A percentile compares a stretch with the other conserved stretches of the same genome.
Evolutionary conservation across 495 filamentous ascomycete species (phyloP).

Genomic region (Neurospora pannonica): DNA sequence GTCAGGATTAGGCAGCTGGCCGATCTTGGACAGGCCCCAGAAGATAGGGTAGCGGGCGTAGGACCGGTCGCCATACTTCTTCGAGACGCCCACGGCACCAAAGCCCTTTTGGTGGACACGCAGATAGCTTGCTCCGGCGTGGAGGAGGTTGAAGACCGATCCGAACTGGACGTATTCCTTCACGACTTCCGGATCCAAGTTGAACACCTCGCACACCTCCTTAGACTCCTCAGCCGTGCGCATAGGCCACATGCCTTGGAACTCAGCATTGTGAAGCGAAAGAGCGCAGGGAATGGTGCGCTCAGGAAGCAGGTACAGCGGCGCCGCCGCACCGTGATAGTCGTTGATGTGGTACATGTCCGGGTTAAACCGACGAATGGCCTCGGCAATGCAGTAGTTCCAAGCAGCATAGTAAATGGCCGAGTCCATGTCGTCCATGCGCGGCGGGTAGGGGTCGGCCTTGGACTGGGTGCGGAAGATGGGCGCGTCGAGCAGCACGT

Average conservation of each 20-base stretch:
- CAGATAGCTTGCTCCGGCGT: slow-evolving; percentile 60
- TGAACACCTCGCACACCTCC: slow-evolving; percentile 62
- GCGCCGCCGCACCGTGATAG: slow-evolving; percentile 64
- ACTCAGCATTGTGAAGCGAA: slow-evolving; percentile 48
- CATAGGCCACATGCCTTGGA: slow-evolving; percentile 67
- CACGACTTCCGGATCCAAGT: slow-evolving; percentile 39
- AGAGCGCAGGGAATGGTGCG: slow-evolving; percentile 49
- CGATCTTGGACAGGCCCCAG: slow-evolving; percentile 63
- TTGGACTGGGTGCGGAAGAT: slow-evolving; percentile 59
- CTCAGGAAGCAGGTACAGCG: slow-evolving; percentile 54
- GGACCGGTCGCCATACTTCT: slow-evolving; percentile 64
- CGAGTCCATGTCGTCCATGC: slow-evolving; percentile 63
- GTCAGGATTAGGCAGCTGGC: slow-evolving; percentile 63
- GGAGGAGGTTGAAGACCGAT: slow-evolving; percentile 59
- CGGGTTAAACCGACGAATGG: slow-evolving; percentile 47
- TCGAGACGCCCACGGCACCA: slow-evolving; percentile 63
- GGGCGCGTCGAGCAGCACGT: slow-evolving; percentile 60
- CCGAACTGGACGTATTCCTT: slow-evolving; percentile 53
- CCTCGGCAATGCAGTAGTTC: slow-evolving; percentile 60
- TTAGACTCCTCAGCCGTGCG: slow-evolving; percentile 51
- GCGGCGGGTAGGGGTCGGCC: slow-evolving; percentile 55
- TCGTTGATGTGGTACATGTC: slow-evolving; percentile 75
- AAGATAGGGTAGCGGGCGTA: slow-evolving; percentile 69
- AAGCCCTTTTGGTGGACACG: slow-evolving; percentile 63
- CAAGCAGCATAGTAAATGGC: slow-evolving; percentile 67